Evolutionary conservation across 495 filamentous ascomycete genomes (phyloP), one percentile per base, ranked within the genome.

Genomic region (Articulospora tetracladia): DNA sequence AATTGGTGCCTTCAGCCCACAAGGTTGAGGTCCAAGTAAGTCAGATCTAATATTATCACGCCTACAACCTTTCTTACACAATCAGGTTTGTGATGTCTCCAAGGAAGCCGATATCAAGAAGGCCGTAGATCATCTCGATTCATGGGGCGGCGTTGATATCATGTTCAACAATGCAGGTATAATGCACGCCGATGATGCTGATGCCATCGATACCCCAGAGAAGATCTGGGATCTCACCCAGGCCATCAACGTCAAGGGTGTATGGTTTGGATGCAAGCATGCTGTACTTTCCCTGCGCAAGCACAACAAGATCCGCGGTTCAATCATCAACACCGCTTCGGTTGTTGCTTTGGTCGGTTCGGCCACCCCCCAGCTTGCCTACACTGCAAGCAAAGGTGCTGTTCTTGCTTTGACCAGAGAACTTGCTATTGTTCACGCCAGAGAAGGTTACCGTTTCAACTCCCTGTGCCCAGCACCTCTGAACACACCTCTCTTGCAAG

Each of bases 151-250:
- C n/a, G 76, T 91, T 0, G 94, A 98, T 71, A 79, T 97, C 65
- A 90, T 98, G 62, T 98, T 97, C 84, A 98, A 98, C 82, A 98
- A 98, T 70, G 94, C 94, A 0, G 94, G 94, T 19, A 98, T 98
- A 70, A 98, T 98, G 94, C 92, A 97, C 72, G 83, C 81, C 28
- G 79, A 88, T 55, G 94, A 98, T 71, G 88, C 83, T 61, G 92
- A 97, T 73, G 91, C 93, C 22, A 74, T 95, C 59, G 78, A 85
- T 58, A 97, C 92, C 1, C 85, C 90, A 13, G 92, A 97, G 75
- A 83, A 82, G 57, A 92, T 98, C 76, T 98, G 94, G 94, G 92
- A 98, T 68, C 75, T 93, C 57, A 98, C 94, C 7, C 91, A 95
- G 57, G 83, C 80, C 61, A 94, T 98, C 79, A 98, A 98, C 73